Conservation (phyloP, 257 asterid genomes). For the Nicotiana obtusifolia region DNA sequence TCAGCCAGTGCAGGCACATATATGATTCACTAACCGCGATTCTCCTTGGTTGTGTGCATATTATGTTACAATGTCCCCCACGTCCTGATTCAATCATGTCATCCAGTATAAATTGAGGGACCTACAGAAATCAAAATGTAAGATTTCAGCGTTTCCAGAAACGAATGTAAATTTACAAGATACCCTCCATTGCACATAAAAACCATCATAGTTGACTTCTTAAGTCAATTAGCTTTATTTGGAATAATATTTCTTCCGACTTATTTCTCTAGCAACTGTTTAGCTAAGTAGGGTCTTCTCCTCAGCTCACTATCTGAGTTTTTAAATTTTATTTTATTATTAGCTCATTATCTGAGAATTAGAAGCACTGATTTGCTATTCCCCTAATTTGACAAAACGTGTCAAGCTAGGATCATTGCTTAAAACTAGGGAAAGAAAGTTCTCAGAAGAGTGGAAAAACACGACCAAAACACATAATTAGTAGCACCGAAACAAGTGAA, state of each 20-base stretch:
- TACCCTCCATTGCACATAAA: neutral
- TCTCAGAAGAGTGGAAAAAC: neutral
- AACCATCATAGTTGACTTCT: neutral
- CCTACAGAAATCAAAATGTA: constrained; percentile 46
- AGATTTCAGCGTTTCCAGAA: neutral
- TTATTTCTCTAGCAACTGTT: neutral
- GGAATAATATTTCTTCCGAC: neutral
- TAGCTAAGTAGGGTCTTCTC: neutral
- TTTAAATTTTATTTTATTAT: too few relatives aligned
- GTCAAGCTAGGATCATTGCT: neutral
- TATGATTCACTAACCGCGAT: constrained; percentile 41
- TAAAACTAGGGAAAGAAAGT: neutral
- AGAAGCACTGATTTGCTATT: neutral
- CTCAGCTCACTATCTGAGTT: neutral
- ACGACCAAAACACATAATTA: neutral
- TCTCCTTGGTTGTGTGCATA: constrained; percentile 99
- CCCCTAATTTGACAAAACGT: neutral
- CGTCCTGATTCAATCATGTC: constrained; percentile 86
- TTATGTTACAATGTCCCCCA: constrained; percentile 77
- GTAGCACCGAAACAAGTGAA: neutral
- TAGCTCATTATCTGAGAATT: neutral
- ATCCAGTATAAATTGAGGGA: constrained; percentile 93
- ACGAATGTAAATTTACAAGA: neutral
- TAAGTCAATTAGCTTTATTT: neutral
- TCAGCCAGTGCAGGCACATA: neutral